These are phyloP conservation scores for Puccinia sorghi DNA, from an alignment of 1,284 basidiomycete species.

Conservation along the genomic window DNA sequence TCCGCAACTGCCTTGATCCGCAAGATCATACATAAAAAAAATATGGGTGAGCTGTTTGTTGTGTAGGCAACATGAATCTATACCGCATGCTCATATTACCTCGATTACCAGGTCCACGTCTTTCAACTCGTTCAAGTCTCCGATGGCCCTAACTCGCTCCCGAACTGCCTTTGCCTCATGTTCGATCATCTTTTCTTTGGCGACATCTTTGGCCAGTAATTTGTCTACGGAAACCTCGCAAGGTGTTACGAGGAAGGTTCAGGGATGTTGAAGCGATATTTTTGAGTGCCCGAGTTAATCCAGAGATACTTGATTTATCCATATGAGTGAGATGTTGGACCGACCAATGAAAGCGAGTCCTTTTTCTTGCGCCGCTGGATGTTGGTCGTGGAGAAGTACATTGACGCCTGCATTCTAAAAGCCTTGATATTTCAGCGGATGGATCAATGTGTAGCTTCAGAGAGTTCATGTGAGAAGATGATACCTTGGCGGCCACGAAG, in stretches of 20 bases:
- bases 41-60: neutral
- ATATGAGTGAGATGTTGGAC: neutral
- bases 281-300: neutral
- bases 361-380: slow-evolving; percentile 23
- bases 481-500: slow-evolving; percentile 72
- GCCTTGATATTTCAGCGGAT: neutral
- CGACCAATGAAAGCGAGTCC: slow-evolving; percentile 32
- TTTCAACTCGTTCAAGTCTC: slow-evolving; percentile 64
- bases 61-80: neutral
- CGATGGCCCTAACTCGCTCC: slow-evolving; percentile 67
- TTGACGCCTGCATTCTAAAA: slow-evolving; percentile 41
- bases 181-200: slow-evolving; percentile 73
- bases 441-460: neutral
- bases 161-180: slow-evolving; percentile 73
- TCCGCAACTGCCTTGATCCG: slow-evolving; percentile 76
- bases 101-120: slow-evolving; percentile 89
- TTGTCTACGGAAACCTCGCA: slow-evolving; percentile 60
- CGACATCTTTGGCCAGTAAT: slow-evolving; percentile 81
- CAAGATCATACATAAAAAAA: neutral
- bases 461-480: slow-evolving; percentile 52
- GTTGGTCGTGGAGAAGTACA: slow-evolving; percentile 40
- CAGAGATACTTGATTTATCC: too few relatives aligned
- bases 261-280: neutral
- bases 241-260: neutral
- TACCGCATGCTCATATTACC: slow-evolving; percentile 62